Percentiles rank a stretch among this genome's conserved stretches.
These are phyloP conservation scores for Diplotaxis tenuifolia DNA, from an alignment of 345 rosid genomes.

Conservation along the genomic window DNA sequence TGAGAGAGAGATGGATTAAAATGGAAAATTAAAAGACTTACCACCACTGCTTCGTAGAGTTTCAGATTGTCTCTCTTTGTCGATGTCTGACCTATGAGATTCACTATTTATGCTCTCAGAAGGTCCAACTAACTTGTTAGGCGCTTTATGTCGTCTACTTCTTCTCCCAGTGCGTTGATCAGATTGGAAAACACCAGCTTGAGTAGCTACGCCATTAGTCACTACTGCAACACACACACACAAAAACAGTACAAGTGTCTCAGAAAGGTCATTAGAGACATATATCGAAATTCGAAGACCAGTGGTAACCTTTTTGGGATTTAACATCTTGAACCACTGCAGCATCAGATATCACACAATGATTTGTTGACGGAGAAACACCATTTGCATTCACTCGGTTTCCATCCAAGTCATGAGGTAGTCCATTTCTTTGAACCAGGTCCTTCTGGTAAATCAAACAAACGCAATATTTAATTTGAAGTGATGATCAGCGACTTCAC, in stretches of 20 bases:
- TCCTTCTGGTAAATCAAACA: slow-evolving; percentile 45
- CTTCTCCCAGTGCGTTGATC: slow-evolving; percentile 66
- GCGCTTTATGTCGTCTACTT: slow-evolving; percentile 71
- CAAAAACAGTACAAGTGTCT: background rate
- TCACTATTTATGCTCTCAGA: slow-evolving; percentile 54
- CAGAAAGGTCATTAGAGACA: background rate
- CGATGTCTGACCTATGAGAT: slow-evolving; percentile 34
- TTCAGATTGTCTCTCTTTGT: slow-evolving; percentile 32
- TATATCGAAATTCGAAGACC: background rate
- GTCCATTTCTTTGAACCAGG: slow-evolving; percentile 34
- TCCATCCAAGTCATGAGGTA: slow-evolving; percentile 39
- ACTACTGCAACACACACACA: slow-evolving; percentile 38
- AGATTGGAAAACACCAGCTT: slow-evolving; percentile 47
- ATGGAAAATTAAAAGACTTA: slow-evolving; percentile 28
- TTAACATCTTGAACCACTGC: slow-evolving; percentile 32
- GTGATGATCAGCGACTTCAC: slow-evolving; percentile 11
- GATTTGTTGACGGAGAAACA: slow-evolving; percentile 27
- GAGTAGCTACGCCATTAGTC: slow-evolving; percentile 41
- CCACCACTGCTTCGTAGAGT: slow-evolving; percentile 37
- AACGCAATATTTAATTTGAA: background rate
- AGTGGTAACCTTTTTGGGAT: slow-evolving; percentile 50
- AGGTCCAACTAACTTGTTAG: slow-evolving; percentile 48
- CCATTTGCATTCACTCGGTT: slow-evolving; percentile 32
- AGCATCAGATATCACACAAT: slow-evolving; percentile 33
- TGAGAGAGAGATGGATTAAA: slow-evolving; percentile 8